Conservation (phyloP, 345 rosid genomes). For the Gossypium australe region DNA sequence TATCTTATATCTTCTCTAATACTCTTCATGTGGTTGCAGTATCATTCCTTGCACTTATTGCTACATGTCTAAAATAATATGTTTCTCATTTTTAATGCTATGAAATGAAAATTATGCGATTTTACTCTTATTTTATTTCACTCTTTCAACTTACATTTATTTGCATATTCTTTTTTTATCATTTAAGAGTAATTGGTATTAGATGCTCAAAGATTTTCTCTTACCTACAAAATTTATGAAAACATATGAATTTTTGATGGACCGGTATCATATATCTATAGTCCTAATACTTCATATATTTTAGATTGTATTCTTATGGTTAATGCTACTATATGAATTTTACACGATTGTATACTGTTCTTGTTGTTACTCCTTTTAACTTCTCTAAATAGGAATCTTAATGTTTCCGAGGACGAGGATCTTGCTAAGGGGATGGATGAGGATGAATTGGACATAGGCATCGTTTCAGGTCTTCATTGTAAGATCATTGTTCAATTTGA, state of each 20-base stretch:
- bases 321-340: not conserved
- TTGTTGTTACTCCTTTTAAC: conserved; percentile 21
- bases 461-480: conserved; percentile 77
- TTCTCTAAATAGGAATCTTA: conserved; percentile 60
- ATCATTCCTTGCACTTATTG: not conserved
- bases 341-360: conserved; percentile 13
- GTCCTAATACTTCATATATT: not conserved
- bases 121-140: too few species aligned
- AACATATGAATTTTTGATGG: not conserved
- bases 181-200: not conserved
- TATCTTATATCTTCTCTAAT: not conserved
- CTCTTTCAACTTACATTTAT: not conserved
- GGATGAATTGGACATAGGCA: conserved; percentile 33
- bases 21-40: not conserved
- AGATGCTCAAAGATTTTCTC: not conserved
- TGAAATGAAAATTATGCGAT: conserved; percentile 7
- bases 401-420: conserved; percentile 78
- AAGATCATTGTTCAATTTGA: conserved; percentile 89
- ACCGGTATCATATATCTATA: not conserved
- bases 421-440: conserved; percentile 47
- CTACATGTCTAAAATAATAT: not conserved
- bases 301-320: not conserved
- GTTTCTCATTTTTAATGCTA: not conserved
- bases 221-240: not conserved
- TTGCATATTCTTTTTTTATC: not conserved